A percentile compares a stretch with the other conserved stretches of the same genome.
phyloP scores from a whole-genome alignment of 2,329 filamentous ascomycete genomes.

The Phialocephala subalpina region DNA sequence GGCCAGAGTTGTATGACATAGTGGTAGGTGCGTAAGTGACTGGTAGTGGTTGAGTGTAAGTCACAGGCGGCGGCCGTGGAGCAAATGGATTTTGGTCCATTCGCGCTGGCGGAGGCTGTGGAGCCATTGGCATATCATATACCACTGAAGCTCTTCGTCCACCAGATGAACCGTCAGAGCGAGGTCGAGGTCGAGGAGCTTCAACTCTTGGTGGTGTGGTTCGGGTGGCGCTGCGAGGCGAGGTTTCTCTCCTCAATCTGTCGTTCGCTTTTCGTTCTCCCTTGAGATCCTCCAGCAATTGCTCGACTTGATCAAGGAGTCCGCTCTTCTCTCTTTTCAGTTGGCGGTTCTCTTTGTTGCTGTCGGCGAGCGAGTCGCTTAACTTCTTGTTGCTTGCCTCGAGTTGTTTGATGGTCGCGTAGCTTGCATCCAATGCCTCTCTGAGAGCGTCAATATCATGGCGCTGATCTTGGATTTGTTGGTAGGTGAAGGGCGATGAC shows the following conservation, averaged over 20 bases:
- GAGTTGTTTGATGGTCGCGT: constrained; percentile 32
- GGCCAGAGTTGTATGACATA: constrained; percentile 16
- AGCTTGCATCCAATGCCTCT: constrained; percentile 39
- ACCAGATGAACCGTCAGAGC: background rate
- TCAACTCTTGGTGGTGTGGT: constrained; percentile 18
- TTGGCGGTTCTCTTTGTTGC: constrained; percentile 36
- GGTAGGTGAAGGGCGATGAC: constrained; percentile 26
- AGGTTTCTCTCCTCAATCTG: constrained; percentile 12
- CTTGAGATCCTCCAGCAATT: constrained; percentile 22
- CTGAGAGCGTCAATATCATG: constrained; percentile 31
- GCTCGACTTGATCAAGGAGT: constrained; percentile 19
- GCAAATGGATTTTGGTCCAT: constrained; percentile 33
- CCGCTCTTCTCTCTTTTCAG: constrained; percentile 34
- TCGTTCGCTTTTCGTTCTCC: constrained; percentile 21
- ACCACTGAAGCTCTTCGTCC: constrained; percentile 3
- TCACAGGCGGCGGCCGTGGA: constrained; percentile 17
- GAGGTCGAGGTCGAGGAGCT: constrained; percentile 6
- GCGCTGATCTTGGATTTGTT: constrained; percentile 34
- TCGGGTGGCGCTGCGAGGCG: constrained; percentile 14
- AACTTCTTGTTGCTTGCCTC: constrained; percentile 25
- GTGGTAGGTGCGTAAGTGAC: constrained; percentile 25
- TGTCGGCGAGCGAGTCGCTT: constrained; percentile 30
- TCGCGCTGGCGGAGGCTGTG: constrained; percentile 28
- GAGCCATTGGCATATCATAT: constrained; percentile 16
- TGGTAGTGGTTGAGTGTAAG: constrained; percentile 19